Percentiles rank a stretch among this genome's conserved stretches.
These are phyloP conservation scores for Stephania cephalantha DNA, from an alignment of 164 flowering plant species.

Conservation along the genomic window DNA sequence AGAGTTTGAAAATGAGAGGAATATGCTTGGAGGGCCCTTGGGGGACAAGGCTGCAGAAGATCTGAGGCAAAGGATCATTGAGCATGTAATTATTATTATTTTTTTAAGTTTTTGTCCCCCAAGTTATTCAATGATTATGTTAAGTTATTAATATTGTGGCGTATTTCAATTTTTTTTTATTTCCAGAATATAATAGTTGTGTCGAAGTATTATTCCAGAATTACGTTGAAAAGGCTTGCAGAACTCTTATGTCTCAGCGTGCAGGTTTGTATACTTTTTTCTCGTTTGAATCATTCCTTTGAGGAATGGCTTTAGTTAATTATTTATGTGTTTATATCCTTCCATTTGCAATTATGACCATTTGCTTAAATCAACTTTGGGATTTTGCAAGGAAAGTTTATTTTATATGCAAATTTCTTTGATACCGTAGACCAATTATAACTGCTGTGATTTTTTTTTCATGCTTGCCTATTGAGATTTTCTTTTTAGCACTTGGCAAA, in stretches of 20 bases:
- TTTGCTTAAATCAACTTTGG: background rate
- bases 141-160: background rate
- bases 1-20: conserved; percentile 84
- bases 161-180: background rate
- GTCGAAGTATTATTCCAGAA: conserved; percentile 88
- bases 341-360: background rate
- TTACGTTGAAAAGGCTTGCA: conserved; percentile 85
- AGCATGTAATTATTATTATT: conserved; percentile 53
- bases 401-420: background rate
- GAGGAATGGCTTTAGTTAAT: background rate
- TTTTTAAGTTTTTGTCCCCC: background rate
- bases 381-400: background rate
- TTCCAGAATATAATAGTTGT: conserved; percentile 93
- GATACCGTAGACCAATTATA: background rate
- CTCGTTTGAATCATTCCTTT: background rate
- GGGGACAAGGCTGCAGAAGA: conserved; percentile 91
- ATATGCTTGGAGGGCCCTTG: conserved; percentile 77
- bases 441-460: background rate
- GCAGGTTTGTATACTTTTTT: conserved; percentile 46
- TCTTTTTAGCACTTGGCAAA: no score
- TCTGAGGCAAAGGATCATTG: conserved; percentile 80
- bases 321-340: background rate
- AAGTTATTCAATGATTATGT: background rate
- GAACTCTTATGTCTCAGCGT: conserved; percentile 75
- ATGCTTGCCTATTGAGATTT: no score